Conservation (phyloP, 805 yeast genomes). For the Candida sanyiensis region DNA sequence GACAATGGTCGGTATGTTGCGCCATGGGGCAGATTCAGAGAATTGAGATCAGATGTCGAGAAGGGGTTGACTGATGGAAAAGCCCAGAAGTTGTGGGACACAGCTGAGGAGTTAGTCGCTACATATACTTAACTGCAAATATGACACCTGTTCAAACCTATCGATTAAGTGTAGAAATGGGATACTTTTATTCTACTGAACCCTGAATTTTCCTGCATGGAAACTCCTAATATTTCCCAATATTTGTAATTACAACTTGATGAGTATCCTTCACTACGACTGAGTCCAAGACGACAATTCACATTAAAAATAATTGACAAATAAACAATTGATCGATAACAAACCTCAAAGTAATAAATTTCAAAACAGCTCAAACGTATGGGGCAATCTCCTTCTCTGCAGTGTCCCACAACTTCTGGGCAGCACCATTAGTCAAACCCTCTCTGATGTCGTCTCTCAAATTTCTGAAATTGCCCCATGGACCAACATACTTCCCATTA, state of each 20-base stretch:
- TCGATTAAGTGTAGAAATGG: too few relatives aligned
- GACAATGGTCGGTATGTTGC: conserved; percentile 33
- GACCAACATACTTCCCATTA: conserved; percentile 33
- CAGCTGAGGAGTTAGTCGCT: conserved; percentile 33
- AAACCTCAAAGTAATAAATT: too few relatives aligned
- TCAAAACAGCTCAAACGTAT: conserved; percentile 4
- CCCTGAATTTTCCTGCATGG: too few relatives aligned
- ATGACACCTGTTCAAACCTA: too few relatives aligned
- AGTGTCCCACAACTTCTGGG: conserved; percentile 31
- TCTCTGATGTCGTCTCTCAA: conserved; percentile 33
- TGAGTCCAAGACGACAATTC: too few relatives aligned
- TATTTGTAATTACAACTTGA: too few relatives aligned
- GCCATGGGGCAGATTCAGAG: conserved; percentile 39
- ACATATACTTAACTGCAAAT: too few relatives aligned
- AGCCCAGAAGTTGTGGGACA: conserved; percentile 31
- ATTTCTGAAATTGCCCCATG: conserved; percentile 38
- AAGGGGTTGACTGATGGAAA: conserved; percentile 28
- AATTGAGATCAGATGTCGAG: conserved; percentile 31
- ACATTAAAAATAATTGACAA: too few relatives aligned
- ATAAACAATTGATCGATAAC: too few relatives aligned
- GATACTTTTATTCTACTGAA: too few relatives aligned
- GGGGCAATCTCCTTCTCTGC: conserved; percentile 25
- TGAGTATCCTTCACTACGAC: too few relatives aligned
- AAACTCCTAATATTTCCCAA: too few relatives aligned
- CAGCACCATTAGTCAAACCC: conserved; percentile 29